A percentile compares a stretch with the other conserved stretches of the same genome.
Conservation (phyloP, 805 yeast species). For the Saturnispora galanensis region DNA sequence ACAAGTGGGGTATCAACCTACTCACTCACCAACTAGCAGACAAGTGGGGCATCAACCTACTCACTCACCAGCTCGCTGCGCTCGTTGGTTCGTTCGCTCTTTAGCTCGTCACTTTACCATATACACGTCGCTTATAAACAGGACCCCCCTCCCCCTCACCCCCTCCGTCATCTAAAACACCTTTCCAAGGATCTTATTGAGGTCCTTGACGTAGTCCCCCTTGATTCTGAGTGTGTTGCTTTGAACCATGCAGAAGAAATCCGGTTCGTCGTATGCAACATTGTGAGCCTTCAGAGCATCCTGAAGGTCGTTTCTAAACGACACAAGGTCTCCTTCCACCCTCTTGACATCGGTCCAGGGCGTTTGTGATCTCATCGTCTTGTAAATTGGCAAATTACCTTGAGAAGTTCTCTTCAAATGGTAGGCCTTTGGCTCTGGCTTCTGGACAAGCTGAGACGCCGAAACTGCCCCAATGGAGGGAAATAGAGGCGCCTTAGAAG, state of each 20-base stretch:
- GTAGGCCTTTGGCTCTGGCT: constrained; percentile 33
- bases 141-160: background rate
- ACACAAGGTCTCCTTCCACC: constrained; percentile 57
- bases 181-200: constrained; percentile 28
- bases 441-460: constrained; percentile 18
- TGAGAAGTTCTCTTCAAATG: constrained; percentile 39
- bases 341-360: constrained; percentile 66
- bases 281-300: constrained; percentile 30
- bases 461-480: constrained; percentile 21
- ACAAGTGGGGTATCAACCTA: too few relatives aligned
- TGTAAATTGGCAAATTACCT: constrained; percentile 78
- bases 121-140: background rate
- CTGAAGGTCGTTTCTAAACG: constrained; percentile 58
- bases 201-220: constrained; percentile 33
- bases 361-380: constrained; percentile 51
- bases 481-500: constrained; percentile 12
- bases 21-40: too few relatives aligned
- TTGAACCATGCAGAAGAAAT: constrained; percentile 39
- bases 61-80: too few relatives aligned
- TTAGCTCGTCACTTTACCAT: background rate
- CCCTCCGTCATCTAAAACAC: constrained; percentile 18
- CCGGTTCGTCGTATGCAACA: constrained; percentile 7
- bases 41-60: too few relatives aligned
- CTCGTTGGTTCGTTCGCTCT: too few relatives aligned
- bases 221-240: constrained; percentile 44